A percentile compares a stretch with the other conserved stretches of the same genome.
Evolutionary conservation across 2,329 filamentous ascomycete species (phyloP).

Genomic region (Coleophoma eucalyptorum): DNA sequence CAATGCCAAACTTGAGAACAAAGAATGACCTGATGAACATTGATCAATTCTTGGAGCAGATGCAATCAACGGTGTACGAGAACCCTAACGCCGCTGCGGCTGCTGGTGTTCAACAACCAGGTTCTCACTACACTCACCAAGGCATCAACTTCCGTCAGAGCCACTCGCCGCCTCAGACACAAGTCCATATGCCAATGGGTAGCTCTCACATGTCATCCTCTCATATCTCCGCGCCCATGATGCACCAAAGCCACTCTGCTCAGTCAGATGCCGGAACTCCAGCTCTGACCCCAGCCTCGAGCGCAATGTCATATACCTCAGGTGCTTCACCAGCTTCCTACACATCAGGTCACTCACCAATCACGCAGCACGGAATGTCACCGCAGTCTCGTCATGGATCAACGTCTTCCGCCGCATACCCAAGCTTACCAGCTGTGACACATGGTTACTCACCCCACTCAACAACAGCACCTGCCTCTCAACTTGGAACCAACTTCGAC

Average conservation of each 20-base stretch:
- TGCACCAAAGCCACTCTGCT: constrained; percentile 53
- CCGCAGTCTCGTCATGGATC: constrained; percentile 59
- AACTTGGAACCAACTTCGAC: constrained; percentile 65
- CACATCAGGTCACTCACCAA: constrained; percentile 32
- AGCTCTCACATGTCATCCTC: constrained; percentile 28
- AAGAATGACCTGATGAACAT: constrained; percentile 93
- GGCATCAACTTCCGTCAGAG: constrained; percentile 54
- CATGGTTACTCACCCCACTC: constrained; percentile 66
- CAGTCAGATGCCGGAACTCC: constrained; percentile 59
- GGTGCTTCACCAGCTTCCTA: constrained; percentile 72
- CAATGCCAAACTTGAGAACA: constrained; percentile 83
- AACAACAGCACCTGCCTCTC: constrained; percentile 61
- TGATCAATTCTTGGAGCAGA: constrained; percentile 91
- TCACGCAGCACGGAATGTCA: constrained; percentile 56
- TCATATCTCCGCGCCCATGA: constrained; percentile 52
- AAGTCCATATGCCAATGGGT: constrained; percentile 17
- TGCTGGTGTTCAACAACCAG: constrained; percentile 73
- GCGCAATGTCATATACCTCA: constrained; percentile 72
- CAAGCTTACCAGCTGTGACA: constrained; percentile 67
- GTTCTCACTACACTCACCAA: constrained; percentile 58
- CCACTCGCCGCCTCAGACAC: constrained; percentile 44
- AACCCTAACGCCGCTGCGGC: constrained; percentile 78
- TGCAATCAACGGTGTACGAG: constrained; percentile 95
- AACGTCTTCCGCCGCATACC: constrained; percentile 64
- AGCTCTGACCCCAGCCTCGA: constrained; percentile 72